Conservation (phyloP, 169 alveolate genomes). For the Plasmodium gonderi region DNA sequence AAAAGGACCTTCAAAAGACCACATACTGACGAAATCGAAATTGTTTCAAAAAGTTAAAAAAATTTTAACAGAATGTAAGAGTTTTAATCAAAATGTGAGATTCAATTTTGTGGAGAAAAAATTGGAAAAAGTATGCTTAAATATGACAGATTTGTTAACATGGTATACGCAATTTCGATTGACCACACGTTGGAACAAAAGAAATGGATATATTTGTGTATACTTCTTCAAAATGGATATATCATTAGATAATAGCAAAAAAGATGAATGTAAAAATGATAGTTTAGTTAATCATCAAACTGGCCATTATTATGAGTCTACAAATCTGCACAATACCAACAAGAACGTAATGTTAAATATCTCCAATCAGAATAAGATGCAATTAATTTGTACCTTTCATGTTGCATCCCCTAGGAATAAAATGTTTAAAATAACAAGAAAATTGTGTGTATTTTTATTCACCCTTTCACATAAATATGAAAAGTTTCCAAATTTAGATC, state of each 20-base stretch:
- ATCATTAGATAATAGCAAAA: neutral
- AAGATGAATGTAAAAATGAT: neutral
- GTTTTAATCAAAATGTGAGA: slow-evolving; percentile 2
- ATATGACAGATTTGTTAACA: slow-evolving; percentile 3
- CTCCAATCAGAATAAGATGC: neutral
- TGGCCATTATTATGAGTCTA: neutral
- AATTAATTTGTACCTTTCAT: slow-evolving; percentile 11
- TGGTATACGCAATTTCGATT: slow-evolving; percentile 10
- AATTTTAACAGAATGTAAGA: neutral
- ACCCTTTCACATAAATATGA: slow-evolving; percentile 8
- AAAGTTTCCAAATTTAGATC: neutral
- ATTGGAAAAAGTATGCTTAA: slow-evolving; percentile 7
- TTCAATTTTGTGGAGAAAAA: slow-evolving; percentile 12
- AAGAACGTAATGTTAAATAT: neutral
- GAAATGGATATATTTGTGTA: neutral
- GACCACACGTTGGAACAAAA: neutral
- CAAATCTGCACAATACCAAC: neutral
- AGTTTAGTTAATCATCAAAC: neutral
- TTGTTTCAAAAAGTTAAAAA: slow-evolving; percentile 29
- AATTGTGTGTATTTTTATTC: neutral
- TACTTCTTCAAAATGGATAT: slow-evolving; percentile 6
- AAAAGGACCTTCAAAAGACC: neutral
- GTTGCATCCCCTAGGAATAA: neutral
- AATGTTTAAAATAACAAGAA: slow-evolving; percentile 7
- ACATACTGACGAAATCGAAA: neutral